These are phyloP conservation scores for Golubevia sp. DNA, from an alignment of 1,284 basidiomycete genomes.

Conservation along the genomic window DNA sequence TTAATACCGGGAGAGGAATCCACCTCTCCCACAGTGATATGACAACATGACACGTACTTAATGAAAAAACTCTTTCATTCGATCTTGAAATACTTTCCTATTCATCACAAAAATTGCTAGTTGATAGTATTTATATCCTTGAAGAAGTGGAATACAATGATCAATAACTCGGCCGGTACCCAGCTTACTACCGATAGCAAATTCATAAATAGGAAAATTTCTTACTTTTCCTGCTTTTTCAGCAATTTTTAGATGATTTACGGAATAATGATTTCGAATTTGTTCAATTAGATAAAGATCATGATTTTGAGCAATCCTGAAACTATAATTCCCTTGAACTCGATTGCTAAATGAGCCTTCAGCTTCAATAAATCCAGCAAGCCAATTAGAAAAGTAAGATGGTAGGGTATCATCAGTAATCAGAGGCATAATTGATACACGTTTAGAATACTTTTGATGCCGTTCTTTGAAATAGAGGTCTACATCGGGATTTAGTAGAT, in stretches of 20 bases:
- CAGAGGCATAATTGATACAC: slow-evolving; percentile 9
- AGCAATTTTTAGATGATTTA: slow-evolving; percentile 11
- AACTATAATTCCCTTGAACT: slow-evolving; percentile 5
- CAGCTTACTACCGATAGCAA: slow-evolving; percentile 10
- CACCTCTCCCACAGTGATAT: slow-evolving; percentile 10
- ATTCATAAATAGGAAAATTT: slow-evolving; percentile 13
- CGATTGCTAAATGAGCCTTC: slow-evolving; percentile 12
- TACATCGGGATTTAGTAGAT: slow-evolving; percentile 11
- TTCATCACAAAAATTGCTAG: slow-evolving; percentile 10
- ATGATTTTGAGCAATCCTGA: slow-evolving; percentile 16
- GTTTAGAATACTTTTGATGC: slow-evolving; percentile 15
- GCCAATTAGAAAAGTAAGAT: slow-evolving; percentile 16
- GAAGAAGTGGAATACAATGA: slow-evolving; percentile 16
- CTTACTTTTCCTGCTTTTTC: slow-evolving; percentile 11
- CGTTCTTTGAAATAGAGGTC: slow-evolving; percentile 15
- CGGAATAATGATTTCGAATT: slow-evolving; percentile 14
- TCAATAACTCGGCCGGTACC: slow-evolving; percentile 8
- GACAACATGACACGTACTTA: slow-evolving; percentile 23
- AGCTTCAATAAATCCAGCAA: slow-evolving; percentile 18
- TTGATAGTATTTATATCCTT: slow-evolving; percentile 20
- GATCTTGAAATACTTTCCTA: slow-evolving; percentile 7
- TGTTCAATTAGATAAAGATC: slow-evolving; percentile 15
- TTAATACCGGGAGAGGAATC: slow-evolving; percentile 11
- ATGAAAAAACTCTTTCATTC: slow-evolving; percentile 12
- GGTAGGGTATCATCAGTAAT: slow-evolving; percentile 9